These are phyloP conservation scores for Solanum piurae DNA, from an alignment of 257 asterid genomes.

Conservation along the genomic window DNA sequence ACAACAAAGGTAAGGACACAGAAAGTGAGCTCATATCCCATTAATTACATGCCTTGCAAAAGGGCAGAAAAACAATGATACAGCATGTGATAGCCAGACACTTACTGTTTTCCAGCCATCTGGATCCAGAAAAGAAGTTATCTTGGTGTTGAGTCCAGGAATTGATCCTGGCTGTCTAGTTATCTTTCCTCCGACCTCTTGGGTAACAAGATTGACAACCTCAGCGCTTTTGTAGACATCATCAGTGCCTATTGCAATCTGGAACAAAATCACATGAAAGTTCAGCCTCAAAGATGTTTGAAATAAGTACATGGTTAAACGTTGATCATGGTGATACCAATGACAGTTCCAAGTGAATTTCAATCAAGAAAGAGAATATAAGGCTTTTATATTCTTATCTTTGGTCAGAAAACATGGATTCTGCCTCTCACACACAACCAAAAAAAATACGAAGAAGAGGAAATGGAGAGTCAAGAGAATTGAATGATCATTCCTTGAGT, in stretches of 20 bases:
- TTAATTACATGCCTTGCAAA: not conserved
- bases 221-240: conserved; percentile 94
- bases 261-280: not conserved
- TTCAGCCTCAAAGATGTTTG: not conserved
- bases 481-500: not conserved
- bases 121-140: conserved; percentile 85
- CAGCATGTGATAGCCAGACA: not conserved
- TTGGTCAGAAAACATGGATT: not conserved
- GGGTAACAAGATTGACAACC: conserved; percentile 60
- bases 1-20: not conserved
- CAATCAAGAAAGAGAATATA: not conserved
- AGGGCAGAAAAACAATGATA: not conserved
- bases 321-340: not conserved
- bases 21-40: not conserved
- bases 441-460: not conserved
- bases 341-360: not conserved
- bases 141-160: conserved; percentile 87
- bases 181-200: conserved; percentile 92
- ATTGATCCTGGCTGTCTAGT: conserved; percentile 86
- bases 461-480: not conserved
- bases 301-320: not conserved
- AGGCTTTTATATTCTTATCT: not conserved
- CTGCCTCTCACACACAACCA: not conserved
- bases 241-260: conserved; percentile 79
- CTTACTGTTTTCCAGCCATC: conserved; percentile 99